Conservation (phyloP, 176 grass and related monocot genomes). For the Ampelocalamus luodianensis region DNA sequence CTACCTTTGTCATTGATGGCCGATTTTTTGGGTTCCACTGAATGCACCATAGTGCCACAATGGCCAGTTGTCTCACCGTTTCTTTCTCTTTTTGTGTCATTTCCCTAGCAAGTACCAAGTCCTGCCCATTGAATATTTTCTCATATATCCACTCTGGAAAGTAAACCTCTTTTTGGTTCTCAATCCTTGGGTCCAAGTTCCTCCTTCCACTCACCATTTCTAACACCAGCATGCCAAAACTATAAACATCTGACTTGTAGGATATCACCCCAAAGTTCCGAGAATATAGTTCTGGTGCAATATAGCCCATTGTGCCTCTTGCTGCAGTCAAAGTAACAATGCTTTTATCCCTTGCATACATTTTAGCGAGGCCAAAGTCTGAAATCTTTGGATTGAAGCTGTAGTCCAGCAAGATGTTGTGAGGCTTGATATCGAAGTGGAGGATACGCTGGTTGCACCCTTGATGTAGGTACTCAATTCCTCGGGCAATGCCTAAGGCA, state of each 20-base stretch:
- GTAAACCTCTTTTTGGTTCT: conserved; percentile 35
- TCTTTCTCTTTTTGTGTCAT: conserved; percentile 37
- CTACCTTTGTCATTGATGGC: conserved; percentile 63
- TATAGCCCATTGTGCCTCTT: conserved; percentile 58
- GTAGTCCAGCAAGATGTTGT: conserved; percentile 62
- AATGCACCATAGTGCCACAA: conserved; percentile 72
- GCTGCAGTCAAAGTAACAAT: conserved; percentile 48
- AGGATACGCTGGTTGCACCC: conserved; percentile 70
- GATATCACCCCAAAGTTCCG: conserved; percentile 47
- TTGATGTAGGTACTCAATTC: conserved; percentile 36
- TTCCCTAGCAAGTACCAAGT: background rate
- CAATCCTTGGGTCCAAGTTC: conserved; percentile 49
- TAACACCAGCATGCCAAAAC: conserved; percentile 52
- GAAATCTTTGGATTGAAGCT: conserved; percentile 61
- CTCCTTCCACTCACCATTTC: conserved; percentile 64
- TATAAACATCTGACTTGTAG: conserved; percentile 59
- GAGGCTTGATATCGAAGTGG: conserved; percentile 76
- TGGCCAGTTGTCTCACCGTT: conserved; percentile 36
- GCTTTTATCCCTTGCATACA: conserved; percentile 68
- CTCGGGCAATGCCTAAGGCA: background rate
- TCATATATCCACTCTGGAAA: conserved; percentile 59
- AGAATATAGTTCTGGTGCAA: conserved; percentile 39
- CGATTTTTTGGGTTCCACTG: conserved; percentile 61
- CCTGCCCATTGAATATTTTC: conserved; percentile 12
- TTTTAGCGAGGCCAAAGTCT: conserved; percentile 70